Percentiles rank a stretch among this genome's conserved stretches.
These are phyloP conservation scores for Meripilus lineatus DNA, from an alignment of 1,284 basidiomycete species.

Conservation along the genomic window DNA sequence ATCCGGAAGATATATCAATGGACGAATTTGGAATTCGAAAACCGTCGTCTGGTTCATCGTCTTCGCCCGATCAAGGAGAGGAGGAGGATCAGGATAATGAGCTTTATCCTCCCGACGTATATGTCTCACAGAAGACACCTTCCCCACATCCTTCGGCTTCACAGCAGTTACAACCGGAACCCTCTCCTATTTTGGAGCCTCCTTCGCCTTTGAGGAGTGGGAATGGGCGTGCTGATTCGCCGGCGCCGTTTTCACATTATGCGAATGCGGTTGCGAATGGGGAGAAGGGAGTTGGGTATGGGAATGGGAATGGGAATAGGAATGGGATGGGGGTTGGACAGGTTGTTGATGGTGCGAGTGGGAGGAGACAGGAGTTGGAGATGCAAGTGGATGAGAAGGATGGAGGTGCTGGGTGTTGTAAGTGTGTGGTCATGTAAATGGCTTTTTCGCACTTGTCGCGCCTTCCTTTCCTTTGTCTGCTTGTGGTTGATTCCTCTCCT, in stretches of 20 bases:
- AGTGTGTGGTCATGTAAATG: conserved; percentile 36
- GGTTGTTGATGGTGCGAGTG: conserved; percentile 8
- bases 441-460: no score
- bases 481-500: no score
- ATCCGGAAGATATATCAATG: conserved; percentile 50
- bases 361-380: conserved; percentile 7
- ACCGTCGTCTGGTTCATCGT: conserved; percentile 14
- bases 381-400: conserved; percentile 22
- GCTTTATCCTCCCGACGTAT: conserved; percentile 24
- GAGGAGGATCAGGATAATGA: conserved; percentile 15
- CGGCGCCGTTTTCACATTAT: conserved; percentile 59
- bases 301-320: no score
- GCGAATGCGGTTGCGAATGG: conserved; percentile 14
- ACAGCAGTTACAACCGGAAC: no score
- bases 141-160: no score
- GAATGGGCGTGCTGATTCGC: conserved; percentile 23
- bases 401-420: conserved; percentile 29
- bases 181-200: conserved; percentile 19
- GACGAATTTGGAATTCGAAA: conserved; percentile 52
- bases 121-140: conserved; percentile 13
- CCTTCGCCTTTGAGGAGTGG: conserved; percentile 1
- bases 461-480: no score
- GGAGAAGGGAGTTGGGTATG: conserved; percentile 10
- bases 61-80: no score
- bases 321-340: conserved; percentile 13